Evolutionary conservation across 2,329 filamentous ascomycete genomes (phyloP).

Genomic region (Fusarium abutilonis): DNA sequence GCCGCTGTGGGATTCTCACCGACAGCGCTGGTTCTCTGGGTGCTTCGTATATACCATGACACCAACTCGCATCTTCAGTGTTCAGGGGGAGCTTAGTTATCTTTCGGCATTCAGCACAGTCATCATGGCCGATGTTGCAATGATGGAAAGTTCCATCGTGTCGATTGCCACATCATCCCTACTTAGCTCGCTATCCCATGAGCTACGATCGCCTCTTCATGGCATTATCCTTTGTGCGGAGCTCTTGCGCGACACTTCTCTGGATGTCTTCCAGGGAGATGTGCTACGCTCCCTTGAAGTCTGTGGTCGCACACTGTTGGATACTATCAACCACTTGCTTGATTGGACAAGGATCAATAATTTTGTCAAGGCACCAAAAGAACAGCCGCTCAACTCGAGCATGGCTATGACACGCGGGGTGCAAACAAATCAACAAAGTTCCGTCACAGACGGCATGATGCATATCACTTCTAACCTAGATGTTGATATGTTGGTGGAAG

Average conservation of each 20-base stretch:
- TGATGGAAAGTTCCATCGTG: conserved; percentile 52
- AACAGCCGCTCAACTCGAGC: neutral
- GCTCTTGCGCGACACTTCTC: conserved; percentile 60
- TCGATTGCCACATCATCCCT: conserved; percentile 65
- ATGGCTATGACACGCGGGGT: neutral
- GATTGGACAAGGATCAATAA: conserved; percentile 66
- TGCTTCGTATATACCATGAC: conserved; percentile 61
- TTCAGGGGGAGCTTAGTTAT: conserved; percentile 61
- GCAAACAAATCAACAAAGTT: neutral
- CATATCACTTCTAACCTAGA: conserved; percentile 24
- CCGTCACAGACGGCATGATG: conserved; percentile 29
- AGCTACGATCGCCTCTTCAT: conserved; percentile 69
- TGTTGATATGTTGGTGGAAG: conserved; percentile 56
- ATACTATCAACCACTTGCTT: conserved; percentile 64
- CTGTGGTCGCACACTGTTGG: conserved; percentile 61
- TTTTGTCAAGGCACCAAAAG: conserved; percentile 33
- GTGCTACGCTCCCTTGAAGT: conserved; percentile 60
- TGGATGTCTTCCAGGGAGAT: conserved; percentile 59
- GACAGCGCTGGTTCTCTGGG: conserved; percentile 60
- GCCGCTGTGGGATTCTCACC: conserved; percentile 59
- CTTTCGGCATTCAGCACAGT: conserved; percentile 62
- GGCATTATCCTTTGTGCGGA: conserved; percentile 66
- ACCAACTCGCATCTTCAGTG: conserved; percentile 56
- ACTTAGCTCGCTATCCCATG: conserved; percentile 69
- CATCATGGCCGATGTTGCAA: conserved; percentile 65